Base-by-base conservation (phyloP, 495 filamentous ascomycete species). In the Neurospora terricola region DNA sequence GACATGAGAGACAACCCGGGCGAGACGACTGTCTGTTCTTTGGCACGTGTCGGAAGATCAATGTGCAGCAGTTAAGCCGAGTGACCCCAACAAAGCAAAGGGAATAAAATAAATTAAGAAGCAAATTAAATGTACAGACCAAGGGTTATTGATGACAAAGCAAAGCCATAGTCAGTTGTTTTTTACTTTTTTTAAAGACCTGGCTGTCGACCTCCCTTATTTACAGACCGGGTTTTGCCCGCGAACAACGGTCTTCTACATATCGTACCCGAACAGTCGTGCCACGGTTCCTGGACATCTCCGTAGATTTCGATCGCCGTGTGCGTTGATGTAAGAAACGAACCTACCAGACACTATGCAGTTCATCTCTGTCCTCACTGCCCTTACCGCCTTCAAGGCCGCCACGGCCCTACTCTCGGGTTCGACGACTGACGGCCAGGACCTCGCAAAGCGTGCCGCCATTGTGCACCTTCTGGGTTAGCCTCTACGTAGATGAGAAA, bases 11-110 rank as follows among this genome's bases (percentile, higher is more conserved):
- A 38, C 8, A 38, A 38, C 38, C 38, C 10, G 38, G 38, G 12
- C 0, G 38, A 40, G 38, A 16, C 38, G 38, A 0, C 38, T 40
- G 11, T 40, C 38, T 40, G 38, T 40, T 40, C 12, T 40, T 40
- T 14, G 38, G 0, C 0, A 40, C 0, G 38, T 40, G 12, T 40
- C 38, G 1, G 12, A 14, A 12, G 12, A 16, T 0, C 0, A 1
- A 40, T 40, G 5, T 40, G 5, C 38, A 40, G 12, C 38, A 4
- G 38, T 40, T 0, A 40, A 16, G 38, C n/a, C n/a, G n/a, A 18
- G 0, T 0, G 14, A 18, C 0, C 39, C 39, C 39, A 2, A 42
- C 5, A 18, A 42, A 42, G 12, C 14, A 6, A 42, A 18, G 0
- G 0, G 7, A 42, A 3, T 42, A 0, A 16, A 42, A 3, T 1